Evolutionary conservation across 306 rosid genomes (phyloP), one percentile per base, ranked within the genome.

Genomic region (Ormosia emarginata): DNA sequence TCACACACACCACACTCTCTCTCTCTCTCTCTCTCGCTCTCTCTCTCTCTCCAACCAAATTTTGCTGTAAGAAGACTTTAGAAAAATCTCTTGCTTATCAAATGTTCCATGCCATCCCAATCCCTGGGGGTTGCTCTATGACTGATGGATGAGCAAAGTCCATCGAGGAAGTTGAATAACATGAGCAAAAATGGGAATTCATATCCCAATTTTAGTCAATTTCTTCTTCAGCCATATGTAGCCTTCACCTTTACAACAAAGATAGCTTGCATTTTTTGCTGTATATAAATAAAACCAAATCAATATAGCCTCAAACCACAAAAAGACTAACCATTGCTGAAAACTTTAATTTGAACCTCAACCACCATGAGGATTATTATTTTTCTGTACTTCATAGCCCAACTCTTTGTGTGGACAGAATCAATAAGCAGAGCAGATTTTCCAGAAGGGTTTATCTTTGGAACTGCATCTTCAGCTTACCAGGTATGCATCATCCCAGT

Each of bases 391-490:
- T 67, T 92, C 68, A 40, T 81, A 39, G 58, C 32, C 14, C 85
- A 63, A 17, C 71, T 88, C 71, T 80, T 85, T 49, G 34, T 36
- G 71, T 63, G 46, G 53, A 71, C 81, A 57, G 91, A 94, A 78
- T 87, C 97, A 79, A 73, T 94, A 12, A 84, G 89, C 87, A 90
- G 97, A 80, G 82, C 58, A 81, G 94, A 94, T 82, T 94, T 94
- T 86, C 98, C 98, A 68, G 72, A 91, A 3, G 97, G 94, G 58
- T 94, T 94, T 64, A 29, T 91, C 41, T 94, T 94, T 81, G 97
- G 98, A 84, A 94, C 97, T 66, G 98, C 98, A 85, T 92, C 98
- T 75, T 94, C 98, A 37, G 98, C 98, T 66, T 84, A 85, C 84
- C 98, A 94, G 98, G 98, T 94, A 91, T 24, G 66, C 12, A n/a